Evolutionary conservation across 345 rosid genomes (phyloP), one percentile per base, ranked within the genome.

Genomic region (Dipteronia dyeriana): DNA sequence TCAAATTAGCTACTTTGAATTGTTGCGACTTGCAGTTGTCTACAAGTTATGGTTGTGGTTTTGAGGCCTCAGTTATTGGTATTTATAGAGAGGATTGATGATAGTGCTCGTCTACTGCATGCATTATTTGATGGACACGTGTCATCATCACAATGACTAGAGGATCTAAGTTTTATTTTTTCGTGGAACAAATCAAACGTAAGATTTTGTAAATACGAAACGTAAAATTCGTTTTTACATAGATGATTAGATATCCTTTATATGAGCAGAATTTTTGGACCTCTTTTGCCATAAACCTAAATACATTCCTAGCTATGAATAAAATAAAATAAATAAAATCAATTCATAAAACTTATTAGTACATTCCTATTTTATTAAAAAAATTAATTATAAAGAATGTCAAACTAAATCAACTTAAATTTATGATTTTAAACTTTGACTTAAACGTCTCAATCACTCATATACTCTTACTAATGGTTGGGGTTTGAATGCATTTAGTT

Each of bases 231-330:
- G 3, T 39, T 51, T 64, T 12, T 56, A 31, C 7, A 22, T 43
- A 54, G 26, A 26, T 29, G 2, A 29, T 29, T 29, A 31, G 34
- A 74, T 74, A 60, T 74, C 45, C 69, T 43, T 74, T 26, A 26
- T 16, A 16, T 45, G 25, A 25, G 77, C 70, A 43, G 47, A 5
- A 25, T 49, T 62, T 74, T 66, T 45, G 25, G 56, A 62, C 65
- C 74, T 57, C 63, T 71, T 57, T 54, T 4, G 2, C 17, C 17
- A 0, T 25, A 68, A 41, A 41, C 8, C 16, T 39, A 4, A 4
- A 10, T 41, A 54, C 16, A 17, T 17, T 56, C 9, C 61, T 56
- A 20, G n/a, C 34, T 31, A 31, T 31, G 5, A 10, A 22, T n/a
- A 57, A 57, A 19, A 57, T 4, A 31, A 31, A 31, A 31, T 31